Conservation (phyloP, 2,329 filamentous ascomycete genomes). For the Macrophomina tecta region DNA sequence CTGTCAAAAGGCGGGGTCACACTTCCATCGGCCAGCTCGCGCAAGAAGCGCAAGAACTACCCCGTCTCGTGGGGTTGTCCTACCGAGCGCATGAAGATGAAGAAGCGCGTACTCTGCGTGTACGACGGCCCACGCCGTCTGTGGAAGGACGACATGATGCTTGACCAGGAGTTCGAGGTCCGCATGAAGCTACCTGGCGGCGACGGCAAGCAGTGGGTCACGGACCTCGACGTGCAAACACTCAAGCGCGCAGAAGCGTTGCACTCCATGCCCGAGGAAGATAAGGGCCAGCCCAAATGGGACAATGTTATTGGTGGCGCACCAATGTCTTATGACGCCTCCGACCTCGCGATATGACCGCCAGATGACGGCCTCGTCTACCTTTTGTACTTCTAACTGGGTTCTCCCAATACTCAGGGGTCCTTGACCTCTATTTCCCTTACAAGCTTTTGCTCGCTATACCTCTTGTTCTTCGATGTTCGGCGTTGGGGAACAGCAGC, state of each 20-base stretch:
- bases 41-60: slow-evolving; percentile 93
- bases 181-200: slow-evolving; percentile 71
- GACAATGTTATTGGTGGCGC: slow-evolving; percentile 62
- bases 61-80: slow-evolving; percentile 93
- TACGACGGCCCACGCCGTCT: slow-evolving; percentile 88
- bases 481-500: slow-evolving; percentile 23
- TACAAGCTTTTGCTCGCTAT: slow-evolving; percentile 2
- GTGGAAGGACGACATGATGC: slow-evolving; percentile 99
- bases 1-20: slow-evolving; percentile 76
- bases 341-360: slow-evolving; percentile 18
- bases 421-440: neutral
- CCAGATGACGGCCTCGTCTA: neutral
- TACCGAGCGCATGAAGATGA: slow-evolving; percentile 94
- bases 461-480: neutral
- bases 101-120: slow-evolving; percentile 92
- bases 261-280: slow-evolving; percentile 77
- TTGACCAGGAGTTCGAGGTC: slow-evolving; percentile 92
- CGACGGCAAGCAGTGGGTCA: slow-evolving; percentile 74
- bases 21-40: slow-evolving; percentile 61
- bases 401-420: neutral
- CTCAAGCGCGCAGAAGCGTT: slow-evolving; percentile 87
- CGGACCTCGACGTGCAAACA: slow-evolving; percentile 91
- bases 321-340: slow-evolving; percentile 12
- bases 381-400: slow-evolving; percentile 14
- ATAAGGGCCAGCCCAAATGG: slow-evolving; percentile 84